Evolutionary conservation across 345 rosid genomes (phyloP).

Genomic region (Aethionema arabicum): DNA sequence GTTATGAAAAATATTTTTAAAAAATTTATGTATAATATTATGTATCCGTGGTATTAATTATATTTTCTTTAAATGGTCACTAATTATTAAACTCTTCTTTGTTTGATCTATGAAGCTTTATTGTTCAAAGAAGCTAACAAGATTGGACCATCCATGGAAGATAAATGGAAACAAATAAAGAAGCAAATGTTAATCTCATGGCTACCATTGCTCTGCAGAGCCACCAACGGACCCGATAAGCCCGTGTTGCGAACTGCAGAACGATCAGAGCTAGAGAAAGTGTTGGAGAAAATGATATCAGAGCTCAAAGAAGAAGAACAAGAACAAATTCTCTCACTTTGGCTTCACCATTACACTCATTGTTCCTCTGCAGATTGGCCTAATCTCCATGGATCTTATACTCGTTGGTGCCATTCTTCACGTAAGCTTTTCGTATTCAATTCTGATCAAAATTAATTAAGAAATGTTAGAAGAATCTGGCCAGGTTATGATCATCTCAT

Average conservation of each 20-base stretch:
- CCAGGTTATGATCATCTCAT: too few relatives aligned
- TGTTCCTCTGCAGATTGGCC: constrained; percentile 87
- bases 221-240: constrained; percentile 63
- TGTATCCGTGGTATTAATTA: too few relatives aligned
- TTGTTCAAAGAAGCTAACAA: constrained; percentile 67
- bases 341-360: constrained; percentile 81
- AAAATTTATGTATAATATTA: too few relatives aligned
- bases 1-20: too few relatives aligned
- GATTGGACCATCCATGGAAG: constrained; percentile 36
- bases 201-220: constrained; percentile 78
- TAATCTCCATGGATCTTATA: constrained; percentile 58
- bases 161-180: constrained; percentile 42
- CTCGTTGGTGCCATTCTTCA: constrained; percentile 71
- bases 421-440: constrained; percentile 55
- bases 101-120: constrained; percentile 46
- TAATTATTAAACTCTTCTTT: too few relatives aligned
- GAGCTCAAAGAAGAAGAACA: constrained; percentile 54
- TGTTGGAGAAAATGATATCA: constrained; percentile 59
- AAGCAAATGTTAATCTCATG: constrained; percentile 68
- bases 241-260: constrained; percentile 57
- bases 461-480: too few relatives aligned
- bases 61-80: too few relatives aligned
- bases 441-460: constrained; percentile 10
- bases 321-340: constrained; percentile 70
- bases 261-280: constrained; percentile 53